Evolutionary conservation across 2,329 filamentous ascomycete species (phyloP).

Genomic region (Drechslerella coelobrocha): DNA sequence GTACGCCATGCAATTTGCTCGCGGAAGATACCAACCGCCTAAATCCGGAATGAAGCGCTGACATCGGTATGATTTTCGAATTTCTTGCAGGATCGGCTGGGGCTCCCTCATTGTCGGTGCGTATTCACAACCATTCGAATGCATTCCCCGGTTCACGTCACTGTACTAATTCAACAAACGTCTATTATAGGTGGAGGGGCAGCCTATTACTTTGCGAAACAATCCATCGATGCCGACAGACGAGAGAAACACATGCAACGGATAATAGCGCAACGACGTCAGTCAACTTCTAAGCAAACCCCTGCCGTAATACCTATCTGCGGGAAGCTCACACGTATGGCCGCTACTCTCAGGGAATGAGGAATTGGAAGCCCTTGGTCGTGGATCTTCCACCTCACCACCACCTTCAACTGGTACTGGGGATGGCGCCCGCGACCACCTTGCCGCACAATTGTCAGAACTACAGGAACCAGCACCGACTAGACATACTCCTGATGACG

Average conservation of each 20-base stretch:
- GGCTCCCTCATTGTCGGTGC: slow-evolving; percentile 82
- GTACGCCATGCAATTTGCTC: slow-evolving; percentile 59
- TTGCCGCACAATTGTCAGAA: slow-evolving; percentile 71
- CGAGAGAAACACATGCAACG: slow-evolving; percentile 72
- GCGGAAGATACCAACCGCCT: slow-evolving; percentile 32
- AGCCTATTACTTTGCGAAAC: slow-evolving; percentile 96
- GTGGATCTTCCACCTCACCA: slow-evolving; percentile 33
- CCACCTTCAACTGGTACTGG: slow-evolving; percentile 53
- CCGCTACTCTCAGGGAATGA: slow-evolving; percentile 39
- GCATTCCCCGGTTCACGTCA: slow-evolving; percentile 38
- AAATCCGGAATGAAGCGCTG: slow-evolving; percentile 24
- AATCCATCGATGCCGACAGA: slow-evolving; percentile 89
- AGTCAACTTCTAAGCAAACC: background rate
- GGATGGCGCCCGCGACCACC: slow-evolving; percentile 55
- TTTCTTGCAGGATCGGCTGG: slow-evolving; percentile 79
- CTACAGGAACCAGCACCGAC: slow-evolving; percentile 87
- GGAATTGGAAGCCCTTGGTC: slow-evolving; percentile 44
- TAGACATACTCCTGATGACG: slow-evolving; percentile 76
- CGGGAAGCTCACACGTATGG: slow-evolving; percentile 57
- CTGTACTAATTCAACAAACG: slow-evolving; percentile 11
- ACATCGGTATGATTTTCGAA: slow-evolving; percentile 49
- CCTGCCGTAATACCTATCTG: slow-evolving; percentile 51
- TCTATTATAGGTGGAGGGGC: slow-evolving; percentile 74
- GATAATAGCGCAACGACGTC: slow-evolving; percentile 67
- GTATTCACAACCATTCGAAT: slow-evolving; percentile 56